Percentiles rank a stretch among this genome's conserved stretches.
phyloP scores from a whole-genome alignment of 2,329 filamentous ascomycete genomes.

The Phaeosphaeriaceae sp. region DNA sequence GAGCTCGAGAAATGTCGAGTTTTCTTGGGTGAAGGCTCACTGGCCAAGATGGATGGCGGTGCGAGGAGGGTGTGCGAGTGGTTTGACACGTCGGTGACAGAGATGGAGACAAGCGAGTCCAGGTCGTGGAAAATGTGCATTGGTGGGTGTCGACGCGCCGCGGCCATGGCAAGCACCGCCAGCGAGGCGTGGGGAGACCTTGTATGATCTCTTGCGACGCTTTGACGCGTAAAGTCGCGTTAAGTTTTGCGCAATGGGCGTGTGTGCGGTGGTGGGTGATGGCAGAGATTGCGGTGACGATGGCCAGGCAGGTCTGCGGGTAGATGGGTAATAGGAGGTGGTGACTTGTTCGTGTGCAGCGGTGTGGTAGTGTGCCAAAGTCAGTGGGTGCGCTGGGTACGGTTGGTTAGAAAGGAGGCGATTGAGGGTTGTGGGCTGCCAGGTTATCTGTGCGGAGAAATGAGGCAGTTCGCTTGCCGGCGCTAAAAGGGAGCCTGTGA shows the following conservation, averaged over 20 bases:
- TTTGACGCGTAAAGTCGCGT: slow-evolving; percentile 52
- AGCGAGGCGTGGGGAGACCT: slow-evolving; percentile 33
- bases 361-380: too few relatives aligned
- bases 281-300: slow-evolving; percentile 45
- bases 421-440: slow-evolving; percentile 29
- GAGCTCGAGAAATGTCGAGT: slow-evolving; percentile 63
- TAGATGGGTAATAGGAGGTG: slow-evolving; percentile 17
- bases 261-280: slow-evolving; percentile 27
- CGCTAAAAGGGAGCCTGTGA: slow-evolving; percentile 41
- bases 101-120: slow-evolving; percentile 50
- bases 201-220: slow-evolving; percentile 37
- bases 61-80: slow-evolving; percentile 71
- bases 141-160: slow-evolving; percentile 62
- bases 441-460: slow-evolving; percentile 36
- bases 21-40: slow-evolving; percentile 74
- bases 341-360: too few relatives aligned
- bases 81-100: slow-evolving; percentile 54
- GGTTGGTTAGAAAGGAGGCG: slow-evolving; percentile 31
- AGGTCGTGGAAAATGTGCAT: slow-evolving; percentile 68
- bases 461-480: slow-evolving; percentile 43
- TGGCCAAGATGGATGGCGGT: slow-evolving; percentile 59
- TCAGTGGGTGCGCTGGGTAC: slow-evolving; percentile 10
- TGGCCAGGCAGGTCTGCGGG: slow-evolving; percentile 22
- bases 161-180: slow-evolving; percentile 53
- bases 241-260: slow-evolving; percentile 31